Conservation (phyloP, 345 rosid species). For the Barbarea vulgaris region DNA sequence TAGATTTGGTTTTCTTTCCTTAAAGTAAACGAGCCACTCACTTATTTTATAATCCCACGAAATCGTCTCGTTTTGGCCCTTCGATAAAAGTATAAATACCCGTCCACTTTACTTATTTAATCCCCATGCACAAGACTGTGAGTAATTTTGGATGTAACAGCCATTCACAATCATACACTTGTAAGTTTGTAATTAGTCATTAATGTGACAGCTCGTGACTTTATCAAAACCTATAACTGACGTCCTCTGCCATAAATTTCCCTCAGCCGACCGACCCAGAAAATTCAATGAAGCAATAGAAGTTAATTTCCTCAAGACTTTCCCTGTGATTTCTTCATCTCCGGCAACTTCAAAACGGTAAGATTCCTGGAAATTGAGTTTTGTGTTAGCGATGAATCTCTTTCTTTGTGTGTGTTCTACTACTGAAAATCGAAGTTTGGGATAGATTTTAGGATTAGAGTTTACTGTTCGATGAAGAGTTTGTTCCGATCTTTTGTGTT, state of each 20-base stretch:
- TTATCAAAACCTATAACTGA: constrained; percentile 15
- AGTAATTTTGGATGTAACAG: not conserved
- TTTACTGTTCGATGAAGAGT: constrained; percentile 10
- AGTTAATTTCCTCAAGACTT: not conserved
- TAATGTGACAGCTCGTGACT: constrained; percentile 5
- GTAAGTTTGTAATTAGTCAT: not conserved
- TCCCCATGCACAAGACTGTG: not conserved
- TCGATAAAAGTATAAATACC: not conserved
- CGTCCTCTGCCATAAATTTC: constrained; percentile 20
- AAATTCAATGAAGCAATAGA: not conserved
- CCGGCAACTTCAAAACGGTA: constrained; percentile 28
- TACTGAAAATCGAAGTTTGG: not conserved
- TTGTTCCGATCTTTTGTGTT: constrained; percentile 3
- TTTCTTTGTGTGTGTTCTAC: constrained; percentile 5
- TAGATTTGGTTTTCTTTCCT: constrained; percentile 18
- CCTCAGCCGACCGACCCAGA: constrained; percentile 1
- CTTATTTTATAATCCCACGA: constrained; percentile 32
- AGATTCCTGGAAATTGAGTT: not conserved
- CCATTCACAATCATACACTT: constrained; percentile 9
- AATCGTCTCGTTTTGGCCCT: constrained; percentile 32
- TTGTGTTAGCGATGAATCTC: not conserved
- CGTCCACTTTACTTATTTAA: constrained; percentile 24
- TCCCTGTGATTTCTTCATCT: constrained; percentile 15
- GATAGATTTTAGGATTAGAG: constrained; percentile 11
- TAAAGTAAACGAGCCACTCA: not conserved